Evolutionary conservation across 441 rosid genomes (phyloP), one percentile per base, ranked within the genome.

Genomic region (Adansonia grandidieri): DNA sequence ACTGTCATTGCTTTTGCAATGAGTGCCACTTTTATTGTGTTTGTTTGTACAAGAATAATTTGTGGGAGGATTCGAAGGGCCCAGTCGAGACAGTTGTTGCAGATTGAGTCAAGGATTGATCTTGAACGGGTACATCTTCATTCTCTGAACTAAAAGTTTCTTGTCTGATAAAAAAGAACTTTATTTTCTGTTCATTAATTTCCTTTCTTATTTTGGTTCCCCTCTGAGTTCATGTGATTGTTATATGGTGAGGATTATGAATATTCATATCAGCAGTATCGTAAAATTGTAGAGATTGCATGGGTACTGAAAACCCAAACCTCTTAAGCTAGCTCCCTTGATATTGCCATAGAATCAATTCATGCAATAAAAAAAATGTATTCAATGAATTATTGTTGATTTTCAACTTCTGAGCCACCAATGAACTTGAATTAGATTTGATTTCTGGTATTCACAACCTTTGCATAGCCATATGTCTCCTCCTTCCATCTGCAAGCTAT

Each of bases 1-100:
- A 88, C 90, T 1, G 47, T 89, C 5, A 88, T 91, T 61, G 96
- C 91, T 51, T 91, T 91, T 79, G 92, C 85, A 61, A 87, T 89
- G 91, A 90, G 92, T 79, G 90, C 88, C 10, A 74, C 91, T 67
- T 90, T 91, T 77, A 88, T 90, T 8, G 86, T 87, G 78, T 91
- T 90, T 53, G 84, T 91, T 42, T 91, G 92, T 74, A 78, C 88
- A 9, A 87, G 92, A 78, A 84, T 91, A 15, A 82, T 91, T 6
- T 90, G 96, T 62, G 79, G 90, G 71, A 86, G 91, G 81, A 47
- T 86, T 60, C 78, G 90, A 70, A 77, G 84, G 22, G 77, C 83
- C 4, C 84, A 72, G 19, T 73, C 89, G 4, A 77, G 88, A 61
- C 88, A 76, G 72, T 77, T 82, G 88, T 81, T 88, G 53, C 92